These are phyloP conservation scores for Agaricales sp. DNA, from an alignment of 1,284 basidiomycete species.

Conservation along the genomic window DNA sequence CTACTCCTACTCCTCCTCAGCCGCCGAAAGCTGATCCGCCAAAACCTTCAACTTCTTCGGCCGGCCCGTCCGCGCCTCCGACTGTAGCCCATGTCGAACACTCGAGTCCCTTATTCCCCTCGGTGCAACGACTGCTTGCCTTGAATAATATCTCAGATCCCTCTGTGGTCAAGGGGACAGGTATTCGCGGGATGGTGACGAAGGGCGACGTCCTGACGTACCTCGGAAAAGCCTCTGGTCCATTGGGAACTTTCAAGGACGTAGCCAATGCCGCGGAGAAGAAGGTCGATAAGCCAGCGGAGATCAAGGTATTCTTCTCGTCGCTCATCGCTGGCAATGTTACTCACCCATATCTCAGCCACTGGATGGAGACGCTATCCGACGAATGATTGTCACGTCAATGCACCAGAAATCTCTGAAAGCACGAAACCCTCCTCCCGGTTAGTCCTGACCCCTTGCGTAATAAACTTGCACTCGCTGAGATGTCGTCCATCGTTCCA, in stretches of 20 bases:
- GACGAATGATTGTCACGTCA: conserved; percentile 61
- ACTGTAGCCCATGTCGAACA: conserved; percentile 15
- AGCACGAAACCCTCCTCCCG: conserved; percentile 27
- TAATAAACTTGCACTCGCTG: background rate
- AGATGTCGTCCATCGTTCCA: conserved; percentile 12
- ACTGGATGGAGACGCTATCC: conserved; percentile 62
- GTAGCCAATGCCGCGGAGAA: conserved; percentile 17
- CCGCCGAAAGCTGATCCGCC: conserved; percentile 19
- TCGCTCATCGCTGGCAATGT: background rate
- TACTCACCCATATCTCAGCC: conserved; percentile 21
- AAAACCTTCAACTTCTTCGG: conserved; percentile 19
- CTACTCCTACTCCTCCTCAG: conserved; percentile 20
- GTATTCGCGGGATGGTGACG: conserved; percentile 81
- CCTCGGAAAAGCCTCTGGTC: conserved; percentile 72
- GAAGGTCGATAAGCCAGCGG: conserved; percentile 1
- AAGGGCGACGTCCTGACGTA: conserved; percentile 83
- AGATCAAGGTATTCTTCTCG: background rate
- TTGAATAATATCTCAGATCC: conserved; percentile 47
- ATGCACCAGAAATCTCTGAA: conserved; percentile 56
- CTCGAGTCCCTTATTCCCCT: conserved; percentile 65
- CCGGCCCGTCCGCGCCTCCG: conserved; percentile 24
- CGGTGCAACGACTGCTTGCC: conserved; percentile 60
- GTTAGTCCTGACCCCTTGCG: conserved; percentile 5
- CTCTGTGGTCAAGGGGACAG: conserved; percentile 64
- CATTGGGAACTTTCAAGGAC: conserved; percentile 64